Conservation (phyloP, 441 rosid species). For the Eutrema salsugineum region DNA sequence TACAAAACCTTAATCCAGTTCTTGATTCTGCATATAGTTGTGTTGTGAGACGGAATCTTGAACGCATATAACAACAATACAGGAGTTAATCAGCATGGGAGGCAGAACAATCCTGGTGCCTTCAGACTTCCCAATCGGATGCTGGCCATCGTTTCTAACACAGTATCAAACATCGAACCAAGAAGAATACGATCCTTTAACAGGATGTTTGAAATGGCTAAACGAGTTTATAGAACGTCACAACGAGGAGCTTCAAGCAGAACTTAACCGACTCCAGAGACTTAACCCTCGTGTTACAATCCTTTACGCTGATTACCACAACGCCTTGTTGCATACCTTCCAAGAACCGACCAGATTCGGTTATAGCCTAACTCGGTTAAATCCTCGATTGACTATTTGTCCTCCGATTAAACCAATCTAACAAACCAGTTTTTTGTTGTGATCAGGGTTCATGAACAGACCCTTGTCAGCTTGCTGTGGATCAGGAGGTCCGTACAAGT, state of each 20-base stretch:
- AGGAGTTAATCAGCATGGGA: conserved; percentile 46
- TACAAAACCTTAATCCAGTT: not conserved
- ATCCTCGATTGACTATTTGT: too few species aligned
- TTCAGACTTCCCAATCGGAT: conserved; percentile 40
- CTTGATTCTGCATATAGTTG: not conserved
- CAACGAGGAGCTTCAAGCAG: conserved; percentile 32
- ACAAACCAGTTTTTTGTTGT: not conserved
- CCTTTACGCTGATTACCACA: conserved; percentile 39
- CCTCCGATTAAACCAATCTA: too few species aligned
- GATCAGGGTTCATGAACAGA: conserved; percentile 24
- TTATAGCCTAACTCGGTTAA: not conserved
- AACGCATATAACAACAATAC: not conserved
- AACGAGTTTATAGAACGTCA: conserved; percentile 37
- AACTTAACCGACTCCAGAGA: conserved; percentile 15
- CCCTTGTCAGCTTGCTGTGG: conserved; percentile 41
- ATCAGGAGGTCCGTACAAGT: conserved; percentile 38
- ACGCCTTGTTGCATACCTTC: conserved; percentile 17
- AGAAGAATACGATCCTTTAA: conserved; percentile 30
- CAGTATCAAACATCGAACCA: conserved; percentile 10
- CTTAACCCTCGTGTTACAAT: conserved; percentile 34
- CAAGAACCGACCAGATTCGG: conserved; percentile 35
- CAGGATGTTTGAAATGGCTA: conserved; percentile 38
- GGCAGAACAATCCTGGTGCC: conserved; percentile 44
- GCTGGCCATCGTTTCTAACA: conserved; percentile 31
- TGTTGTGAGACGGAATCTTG: not conserved